Evolutionary conservation across 305 asterid species (phyloP).

Genomic region (Fraxinus ornus): DNA sequence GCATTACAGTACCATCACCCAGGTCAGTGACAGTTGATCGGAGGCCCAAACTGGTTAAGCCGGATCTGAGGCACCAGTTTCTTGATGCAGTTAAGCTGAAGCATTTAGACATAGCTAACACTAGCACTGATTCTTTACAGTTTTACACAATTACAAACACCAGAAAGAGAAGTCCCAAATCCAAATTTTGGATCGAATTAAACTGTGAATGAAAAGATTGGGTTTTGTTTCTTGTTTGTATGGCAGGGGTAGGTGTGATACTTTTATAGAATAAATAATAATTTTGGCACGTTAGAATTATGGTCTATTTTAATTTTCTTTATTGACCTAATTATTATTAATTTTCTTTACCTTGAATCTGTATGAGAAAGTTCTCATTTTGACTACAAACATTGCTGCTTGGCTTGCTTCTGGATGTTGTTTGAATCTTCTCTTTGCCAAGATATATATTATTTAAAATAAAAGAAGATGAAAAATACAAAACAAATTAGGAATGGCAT

Average conservation of each 20-base stretch:
- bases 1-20: slow-evolving; percentile 56
- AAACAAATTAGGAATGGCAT: background rate
- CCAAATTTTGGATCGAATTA: background rate
- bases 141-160: background rate
- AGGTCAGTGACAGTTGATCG: slow-evolving; percentile 51
- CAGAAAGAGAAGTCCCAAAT: background rate
- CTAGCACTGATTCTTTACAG: background rate
- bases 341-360: background rate
- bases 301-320: background rate
- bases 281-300: background rate
- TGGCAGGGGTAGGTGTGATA: background rate
- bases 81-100: slow-evolving; percentile 54
- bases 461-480: background rate
- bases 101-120: slow-evolving; percentile 33
- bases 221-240: background rate
- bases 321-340: background rate
- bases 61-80: slow-evolving; percentile 46
- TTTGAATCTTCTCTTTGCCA: background rate
- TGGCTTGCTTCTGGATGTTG: background rate
- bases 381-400: background rate
- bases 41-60: slow-evolving; percentile 51
- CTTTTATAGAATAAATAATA: background rate
- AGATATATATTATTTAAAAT: background rate
- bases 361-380: background rate
- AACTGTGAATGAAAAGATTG: background rate